Evolutionary conservation across 106 monocot species (phyloP).

Genomic region (Acanthochlamys bracteata): DNA sequence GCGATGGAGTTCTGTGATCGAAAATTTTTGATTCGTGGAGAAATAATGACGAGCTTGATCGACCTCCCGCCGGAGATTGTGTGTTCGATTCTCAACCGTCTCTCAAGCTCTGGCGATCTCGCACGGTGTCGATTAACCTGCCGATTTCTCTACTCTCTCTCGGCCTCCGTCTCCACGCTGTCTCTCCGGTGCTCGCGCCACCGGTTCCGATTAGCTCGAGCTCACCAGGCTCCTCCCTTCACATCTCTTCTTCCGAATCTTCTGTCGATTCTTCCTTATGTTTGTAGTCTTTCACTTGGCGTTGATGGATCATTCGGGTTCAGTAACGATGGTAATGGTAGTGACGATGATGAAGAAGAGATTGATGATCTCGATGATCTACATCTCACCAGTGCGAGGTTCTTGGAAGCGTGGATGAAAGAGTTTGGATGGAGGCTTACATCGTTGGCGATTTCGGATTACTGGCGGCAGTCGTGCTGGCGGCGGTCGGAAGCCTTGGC

Average conservation of each 20-base stretch:
- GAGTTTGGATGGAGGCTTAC: conserved; percentile 14
- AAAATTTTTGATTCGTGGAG: no score
- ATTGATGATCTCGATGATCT: conserved; percentile 45
- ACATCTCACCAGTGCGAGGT: conserved; percentile 29
- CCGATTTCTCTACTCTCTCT: conserved; percentile 14
- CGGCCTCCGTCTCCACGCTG: conserved; percentile 18
- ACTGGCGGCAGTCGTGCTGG: conserved; percentile 53
- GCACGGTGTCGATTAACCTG: conserved; percentile 34
- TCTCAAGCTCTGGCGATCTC: conserved; percentile 22
- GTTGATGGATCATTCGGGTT: background rate
- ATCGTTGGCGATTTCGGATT: conserved; percentile 30
- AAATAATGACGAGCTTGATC: background rate
- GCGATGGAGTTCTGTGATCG: no score
- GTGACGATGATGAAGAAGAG: conserved; percentile 18
- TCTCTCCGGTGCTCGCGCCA: conserved; percentile 19
- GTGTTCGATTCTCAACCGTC: conserved; percentile 21
- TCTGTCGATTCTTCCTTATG: conserved; percentile 18
- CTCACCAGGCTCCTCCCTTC: conserved; percentile 22
- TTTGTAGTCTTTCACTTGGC: conserved; percentile 14
- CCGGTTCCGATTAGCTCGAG: conserved; percentile 25
- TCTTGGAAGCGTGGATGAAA: conserved; percentile 22
- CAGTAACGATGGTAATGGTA: conserved; percentile 13
- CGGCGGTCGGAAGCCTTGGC: conserved; percentile 22
- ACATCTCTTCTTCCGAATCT: conserved; percentile 21
- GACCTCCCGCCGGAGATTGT: conserved; percentile 16